Percentiles rank a stretch among this genome's conserved stretches.
phyloP scores from a whole-genome alignment of 129 eudicot genomes.

The Scalesia atractyloides region DNA sequence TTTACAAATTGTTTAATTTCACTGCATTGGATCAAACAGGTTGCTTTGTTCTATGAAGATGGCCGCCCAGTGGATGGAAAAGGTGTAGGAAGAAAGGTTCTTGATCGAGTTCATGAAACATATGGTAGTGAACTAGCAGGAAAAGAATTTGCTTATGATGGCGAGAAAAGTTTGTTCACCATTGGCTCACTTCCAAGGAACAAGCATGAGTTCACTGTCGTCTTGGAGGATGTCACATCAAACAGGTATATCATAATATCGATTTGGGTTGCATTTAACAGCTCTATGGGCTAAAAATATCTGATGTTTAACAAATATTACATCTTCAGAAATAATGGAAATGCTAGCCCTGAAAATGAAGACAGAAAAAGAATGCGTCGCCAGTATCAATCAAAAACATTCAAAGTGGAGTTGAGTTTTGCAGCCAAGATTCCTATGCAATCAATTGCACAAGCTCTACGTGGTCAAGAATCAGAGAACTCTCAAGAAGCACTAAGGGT shows the following conservation, averaged over 20 bases:
- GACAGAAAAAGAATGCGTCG: constrained; percentile 63
- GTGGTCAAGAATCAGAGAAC: constrained; percentile 68
- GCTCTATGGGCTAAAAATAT: not conserved
- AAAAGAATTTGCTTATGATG: constrained; percentile 88
- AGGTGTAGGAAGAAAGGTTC: constrained; percentile 79
- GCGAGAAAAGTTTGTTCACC: constrained; percentile 88
- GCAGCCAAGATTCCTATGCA: constrained; percentile 81
- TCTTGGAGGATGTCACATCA: constrained; percentile 72
- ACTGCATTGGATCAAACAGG: constrained; percentile 42
- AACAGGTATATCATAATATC: constrained; percentile 41
- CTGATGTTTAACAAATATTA: not conserved
- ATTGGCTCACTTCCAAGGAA: constrained; percentile 87
- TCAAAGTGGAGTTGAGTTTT: constrained; percentile 65
- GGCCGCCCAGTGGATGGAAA: constrained; percentile 89
- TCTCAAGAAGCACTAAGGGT: constrained; percentile 74
- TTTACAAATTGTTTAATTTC: not conserved
- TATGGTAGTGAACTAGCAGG: constrained; percentile 72
- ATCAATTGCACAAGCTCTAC: constrained; percentile 60
- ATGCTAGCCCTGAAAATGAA: constrained; percentile 40
- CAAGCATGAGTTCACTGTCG: constrained; percentile 83
- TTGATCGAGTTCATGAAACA: constrained; percentile 75
- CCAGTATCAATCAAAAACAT: constrained; percentile 55
- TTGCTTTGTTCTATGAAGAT: constrained; percentile 81
- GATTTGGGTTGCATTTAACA: not conserved
- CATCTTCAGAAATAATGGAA: constrained; percentile 38